These are phyloP conservation scores for Straminergon stramineum DNA, from an alignment of 225 moss, liverwort and hornwort genomes.

Conservation along the genomic window DNA sequence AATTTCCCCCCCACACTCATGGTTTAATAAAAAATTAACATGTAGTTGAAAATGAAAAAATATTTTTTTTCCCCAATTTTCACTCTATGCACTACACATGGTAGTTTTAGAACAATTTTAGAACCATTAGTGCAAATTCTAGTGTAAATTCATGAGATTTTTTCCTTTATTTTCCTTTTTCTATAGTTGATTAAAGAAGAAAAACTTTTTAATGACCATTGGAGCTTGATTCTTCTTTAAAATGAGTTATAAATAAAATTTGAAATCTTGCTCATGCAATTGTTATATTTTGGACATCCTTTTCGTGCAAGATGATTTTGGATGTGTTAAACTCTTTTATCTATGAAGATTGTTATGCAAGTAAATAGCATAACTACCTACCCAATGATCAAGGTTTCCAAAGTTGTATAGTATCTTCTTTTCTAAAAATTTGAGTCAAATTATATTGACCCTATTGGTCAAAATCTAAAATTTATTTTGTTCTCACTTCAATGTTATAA, in stretches of 20 bases:
- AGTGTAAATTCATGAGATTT: not conserved
- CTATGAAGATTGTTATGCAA: not conserved
- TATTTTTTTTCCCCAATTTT: not conserved
- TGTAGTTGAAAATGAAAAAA: not conserved
- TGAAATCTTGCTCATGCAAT: not conserved
- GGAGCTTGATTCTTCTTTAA: not conserved
- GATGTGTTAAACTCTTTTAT: not conserved
- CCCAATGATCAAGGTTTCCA: accelerated
- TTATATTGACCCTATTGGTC: accelerated
- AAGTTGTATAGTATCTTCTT: accelerated
- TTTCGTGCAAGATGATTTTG: not conserved
- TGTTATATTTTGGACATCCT: not conserved
- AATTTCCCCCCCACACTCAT: not conserved
- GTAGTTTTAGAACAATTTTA: not conserved
- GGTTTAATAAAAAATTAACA: not conserved
- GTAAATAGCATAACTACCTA: not conserved
- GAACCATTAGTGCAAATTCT: not conserved
- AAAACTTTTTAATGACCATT: accelerated
- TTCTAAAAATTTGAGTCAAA: not conserved
- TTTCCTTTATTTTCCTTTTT: too few relatives aligned
- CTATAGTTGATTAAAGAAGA: not conserved
- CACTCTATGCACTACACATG: not conserved
- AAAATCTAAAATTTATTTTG: not conserved
- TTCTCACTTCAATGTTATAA: not conserved
- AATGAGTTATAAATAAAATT: not conserved